Percentiles rank a stretch among this genome's conserved stretches.
phyloP scores from a whole-genome alignment of 75 land plant species.

The Sequoiadendron giganteum region DNA sequence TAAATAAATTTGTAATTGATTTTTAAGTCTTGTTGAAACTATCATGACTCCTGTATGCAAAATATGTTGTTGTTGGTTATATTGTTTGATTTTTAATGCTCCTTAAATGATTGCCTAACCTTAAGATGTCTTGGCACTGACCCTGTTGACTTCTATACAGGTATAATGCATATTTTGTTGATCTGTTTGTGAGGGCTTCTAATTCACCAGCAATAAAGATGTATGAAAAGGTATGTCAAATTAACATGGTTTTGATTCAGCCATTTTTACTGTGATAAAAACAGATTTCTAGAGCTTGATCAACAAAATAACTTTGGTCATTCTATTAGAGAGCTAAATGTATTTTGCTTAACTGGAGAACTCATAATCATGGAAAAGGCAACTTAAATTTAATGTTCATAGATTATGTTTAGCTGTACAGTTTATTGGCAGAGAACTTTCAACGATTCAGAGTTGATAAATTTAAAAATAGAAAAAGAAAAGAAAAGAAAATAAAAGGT shows the following conservation, averaged over 20 bases:
- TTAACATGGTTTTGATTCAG: not conserved
- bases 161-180: slow-evolving; percentile 95
- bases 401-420: not conserved
- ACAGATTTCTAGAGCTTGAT: not conserved
- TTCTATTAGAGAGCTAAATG: not conserved
- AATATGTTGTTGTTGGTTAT: not conserved
- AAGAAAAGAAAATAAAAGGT: not conserved
- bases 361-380: not conserved
- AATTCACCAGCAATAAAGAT: slow-evolving; percentile 92
- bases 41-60: not conserved
- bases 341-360: not conserved
- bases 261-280: not conserved
- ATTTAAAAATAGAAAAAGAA: not conserved
- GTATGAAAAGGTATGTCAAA: slow-evolving; percentile 85
- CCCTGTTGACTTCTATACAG: slow-evolving; percentile 33
- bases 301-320: not conserved
- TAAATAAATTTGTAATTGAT: not conserved
- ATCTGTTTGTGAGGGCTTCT: slow-evolving; percentile 98
- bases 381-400: not conserved
- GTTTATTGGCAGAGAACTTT: not conserved
- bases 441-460: not conserved
- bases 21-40: not conserved
- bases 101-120: not conserved
- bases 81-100: not conserved
- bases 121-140: not conserved